Conservation (phyloP, 1,284 basidiomycete genomes). For the Irpex sp. region DNA sequence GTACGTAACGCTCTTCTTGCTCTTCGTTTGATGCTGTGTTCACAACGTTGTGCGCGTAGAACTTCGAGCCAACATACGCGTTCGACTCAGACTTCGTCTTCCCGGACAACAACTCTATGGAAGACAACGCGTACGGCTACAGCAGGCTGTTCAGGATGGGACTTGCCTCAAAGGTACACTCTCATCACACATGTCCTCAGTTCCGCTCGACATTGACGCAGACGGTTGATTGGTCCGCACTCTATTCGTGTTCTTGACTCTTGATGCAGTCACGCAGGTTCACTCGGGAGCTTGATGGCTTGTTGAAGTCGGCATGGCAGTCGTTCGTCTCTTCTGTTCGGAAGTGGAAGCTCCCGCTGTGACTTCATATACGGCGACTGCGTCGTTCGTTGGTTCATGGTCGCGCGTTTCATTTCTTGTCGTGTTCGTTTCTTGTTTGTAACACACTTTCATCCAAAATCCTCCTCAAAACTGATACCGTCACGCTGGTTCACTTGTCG, state of each 20-base stretch:
- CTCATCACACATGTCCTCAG: background rate
- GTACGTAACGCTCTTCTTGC: background rate
- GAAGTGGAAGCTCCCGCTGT: background rate
- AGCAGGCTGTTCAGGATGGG: constrained; percentile 9
- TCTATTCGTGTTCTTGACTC: background rate
- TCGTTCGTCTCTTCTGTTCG: background rate
- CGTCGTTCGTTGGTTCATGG: background rate
- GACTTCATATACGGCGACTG: background rate
- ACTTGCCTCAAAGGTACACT: constrained; percentile 2
- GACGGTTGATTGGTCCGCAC: background rate
- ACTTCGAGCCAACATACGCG: constrained; percentile 4
- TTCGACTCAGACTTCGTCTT: constrained; percentile 8
- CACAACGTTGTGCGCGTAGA: background rate
- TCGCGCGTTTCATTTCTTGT: background rate
- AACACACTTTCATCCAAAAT: no score
- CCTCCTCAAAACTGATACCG: no score
- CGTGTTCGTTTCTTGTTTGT: no score
- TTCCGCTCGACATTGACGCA: background rate
- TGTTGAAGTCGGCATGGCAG: background rate
- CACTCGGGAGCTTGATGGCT: background rate
- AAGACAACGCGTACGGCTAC: constrained; percentile 3
- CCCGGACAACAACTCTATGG: background rate
- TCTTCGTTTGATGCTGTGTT: background rate
- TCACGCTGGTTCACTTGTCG: no score
- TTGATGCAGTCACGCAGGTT: constrained; percentile 8